Evolutionary conservation across 2,329 filamentous ascomycete species (phyloP), one percentile per base, ranked within the genome.

Genomic region (Metarhizium sp.): DNA sequence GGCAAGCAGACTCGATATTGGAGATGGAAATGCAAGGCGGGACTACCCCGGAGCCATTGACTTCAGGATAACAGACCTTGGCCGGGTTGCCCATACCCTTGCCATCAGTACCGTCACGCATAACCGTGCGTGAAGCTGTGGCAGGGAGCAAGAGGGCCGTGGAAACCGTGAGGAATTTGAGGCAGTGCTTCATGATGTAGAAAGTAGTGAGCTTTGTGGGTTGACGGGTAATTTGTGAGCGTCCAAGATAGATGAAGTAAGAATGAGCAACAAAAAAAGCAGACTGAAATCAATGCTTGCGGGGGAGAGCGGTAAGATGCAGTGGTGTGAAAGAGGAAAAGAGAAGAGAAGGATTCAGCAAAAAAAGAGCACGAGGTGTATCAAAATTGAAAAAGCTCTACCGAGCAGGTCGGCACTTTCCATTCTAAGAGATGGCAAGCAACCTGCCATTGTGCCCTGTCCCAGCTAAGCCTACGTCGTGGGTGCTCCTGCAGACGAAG

Each of bases 21-120:
- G 56, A 55, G 52, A 69, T 63, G 42, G 64, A 59, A 50, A 66
- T 55, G 56, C 69, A 71, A 16, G 67, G 69, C 16, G 66, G 62
- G 16, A 61, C 25, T 16, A 29, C 29, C 6, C 52, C 57, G 8
- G 36, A 52, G 34, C 10, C 46, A 4, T 54, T 18, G n/a, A 32
- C 34, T 16, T 42, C 42, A 11, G 52, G 59, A 32, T 58, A 59
- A 45, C 56, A 62, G 36, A 59, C 56, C 32, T 57, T 52, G 50
- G 52, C 13, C 36, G 36, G 18, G 29, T 50, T 38, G 2, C 54
- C n/a, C 13, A 43, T 43, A 34, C 6, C 14, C 18, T 11, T 25
- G 45, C 8, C 20, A 34, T 34, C 32, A 34, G 32, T n/a, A 10
- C 51, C 42, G 25, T 11, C 47, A 46, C 40, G 53, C 16, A 13